Conservation (phyloP, 192 early-diverging fungal genomes). For the Gamsiella multidivaricata region DNA sequence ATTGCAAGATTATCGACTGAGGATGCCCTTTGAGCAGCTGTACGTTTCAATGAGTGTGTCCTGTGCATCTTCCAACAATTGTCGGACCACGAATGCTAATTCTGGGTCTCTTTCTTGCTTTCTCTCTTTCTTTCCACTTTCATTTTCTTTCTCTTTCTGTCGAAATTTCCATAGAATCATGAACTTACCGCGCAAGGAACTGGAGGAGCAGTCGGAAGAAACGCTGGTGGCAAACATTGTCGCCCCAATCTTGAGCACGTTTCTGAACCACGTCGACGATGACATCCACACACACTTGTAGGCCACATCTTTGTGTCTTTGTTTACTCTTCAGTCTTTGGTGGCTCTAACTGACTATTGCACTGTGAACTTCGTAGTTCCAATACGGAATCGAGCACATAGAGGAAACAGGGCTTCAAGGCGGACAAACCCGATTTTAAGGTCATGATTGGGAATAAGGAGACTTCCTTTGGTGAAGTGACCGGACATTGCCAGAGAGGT, state of each 20-base stretch:
- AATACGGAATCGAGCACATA: slow-evolving; percentile 18
- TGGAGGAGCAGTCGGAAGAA: slow-evolving; percentile 8
- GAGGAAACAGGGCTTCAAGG: slow-evolving; percentile 10
- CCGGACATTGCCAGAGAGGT: not conserved
- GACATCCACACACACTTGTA: slow-evolving; percentile 22
- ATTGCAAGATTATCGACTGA: slow-evolving; percentile 1
- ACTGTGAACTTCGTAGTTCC: slow-evolving; percentile 4
- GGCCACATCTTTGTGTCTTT: slow-evolving; percentile 1
- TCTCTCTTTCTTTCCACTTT: not conserved
- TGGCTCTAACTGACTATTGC: slow-evolving; percentile 1
- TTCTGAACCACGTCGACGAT: slow-evolving; percentile 14
- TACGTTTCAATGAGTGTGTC: slow-evolving; percentile 5
- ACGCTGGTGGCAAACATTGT: slow-evolving; percentile 10
- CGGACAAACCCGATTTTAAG: slow-evolving; percentile 19
- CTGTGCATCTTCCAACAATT: not conserved
- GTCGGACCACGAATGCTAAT: slow-evolving; percentile 2
- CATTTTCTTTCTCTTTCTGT: not conserved
- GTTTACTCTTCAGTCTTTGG: not conserved
- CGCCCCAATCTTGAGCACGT: slow-evolving; percentile 1
- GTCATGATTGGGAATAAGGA: slow-evolving; percentile 7
- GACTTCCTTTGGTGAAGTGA: slow-evolving; percentile 10
- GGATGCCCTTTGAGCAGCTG: slow-evolving; percentile 16
- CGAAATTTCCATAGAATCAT: slow-evolving; percentile 4
- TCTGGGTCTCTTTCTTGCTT: not conserved
- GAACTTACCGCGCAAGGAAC: slow-evolving; percentile 17